Evolutionary conservation across 1,284 basidiomycete genomes (phyloP).

Genomic region (Microstroma glucosiphilum): DNA sequence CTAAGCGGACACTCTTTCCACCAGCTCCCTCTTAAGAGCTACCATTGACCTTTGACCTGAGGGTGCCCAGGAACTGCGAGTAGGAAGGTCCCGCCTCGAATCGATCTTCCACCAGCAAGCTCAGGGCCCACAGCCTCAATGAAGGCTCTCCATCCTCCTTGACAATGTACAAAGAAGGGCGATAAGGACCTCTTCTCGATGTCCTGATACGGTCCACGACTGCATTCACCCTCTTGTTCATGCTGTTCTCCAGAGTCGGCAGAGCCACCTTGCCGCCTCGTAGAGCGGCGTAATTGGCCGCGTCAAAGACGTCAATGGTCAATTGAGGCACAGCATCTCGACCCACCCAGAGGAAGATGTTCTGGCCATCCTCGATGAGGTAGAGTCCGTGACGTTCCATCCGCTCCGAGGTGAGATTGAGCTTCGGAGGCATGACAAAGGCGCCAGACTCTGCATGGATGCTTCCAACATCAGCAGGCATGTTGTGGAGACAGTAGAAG

Average conservation of each 20-base stretch:
- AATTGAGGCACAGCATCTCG: conserved; percentile 92
- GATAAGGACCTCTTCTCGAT: conserved; percentile 76
- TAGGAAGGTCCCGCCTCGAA: conserved; percentile 91
- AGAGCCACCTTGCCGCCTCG: conserved; percentile 90
- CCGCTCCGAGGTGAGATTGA: conserved; percentile 86
- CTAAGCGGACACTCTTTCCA: no score
- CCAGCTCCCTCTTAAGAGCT: conserved; percentile 18
- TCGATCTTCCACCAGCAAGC: conserved; percentile 88
- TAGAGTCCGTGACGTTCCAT: conserved; percentile 92
- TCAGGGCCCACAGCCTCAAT: conserved; percentile 83
- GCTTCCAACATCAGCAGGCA: conserved; percentile 72
- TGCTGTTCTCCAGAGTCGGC: conserved; percentile 79
- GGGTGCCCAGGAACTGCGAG: conserved; percentile 69
- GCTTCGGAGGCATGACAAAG: conserved; percentile 71
- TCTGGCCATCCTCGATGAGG: conserved; percentile 95
- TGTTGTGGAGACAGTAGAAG: conserved; percentile 94
- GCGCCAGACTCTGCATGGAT: conserved; percentile 1
- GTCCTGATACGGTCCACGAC: conserved; percentile 88
- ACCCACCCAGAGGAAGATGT: conserved; percentile 95
- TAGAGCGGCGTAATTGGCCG: conserved; percentile 78
- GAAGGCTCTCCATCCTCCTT: conserved; percentile 93
- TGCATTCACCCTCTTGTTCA: conserved; percentile 87
- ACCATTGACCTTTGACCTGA: conserved; percentile 43
- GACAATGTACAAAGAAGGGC: conserved; percentile 90
- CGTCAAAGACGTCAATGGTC: conserved; percentile 85